Evolutionary conservation across 129 eudicot genomes (phyloP).

Genomic region (Tagetes erecta): DNA sequence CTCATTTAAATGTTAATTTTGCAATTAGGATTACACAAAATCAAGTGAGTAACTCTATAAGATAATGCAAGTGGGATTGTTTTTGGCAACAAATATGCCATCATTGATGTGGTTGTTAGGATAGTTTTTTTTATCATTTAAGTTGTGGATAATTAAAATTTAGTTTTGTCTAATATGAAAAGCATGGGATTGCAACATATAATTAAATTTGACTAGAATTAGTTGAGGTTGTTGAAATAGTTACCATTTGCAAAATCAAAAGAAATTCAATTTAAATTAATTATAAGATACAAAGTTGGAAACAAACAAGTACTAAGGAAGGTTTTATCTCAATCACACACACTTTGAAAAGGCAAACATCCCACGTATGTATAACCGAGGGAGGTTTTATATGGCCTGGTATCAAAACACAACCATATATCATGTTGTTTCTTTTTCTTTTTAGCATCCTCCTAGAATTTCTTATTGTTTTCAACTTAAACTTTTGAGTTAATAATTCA

Average conservation of each 20-base stretch:
- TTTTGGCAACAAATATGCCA: too few relatives aligned
- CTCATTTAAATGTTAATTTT: too few relatives aligned
- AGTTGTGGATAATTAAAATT: too few relatives aligned
- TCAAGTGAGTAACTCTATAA: too few relatives aligned
- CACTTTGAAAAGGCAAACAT: slow-evolving; percentile 15
- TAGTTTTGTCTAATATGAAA: background rate
- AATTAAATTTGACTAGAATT: slow-evolving; percentile 1
- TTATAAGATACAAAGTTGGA: background rate
- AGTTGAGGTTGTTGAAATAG: slow-evolving; percentile 36
- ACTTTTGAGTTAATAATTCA: background rate
- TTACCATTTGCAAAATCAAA: slow-evolving; percentile 30
- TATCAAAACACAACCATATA: slow-evolving; percentile 5
- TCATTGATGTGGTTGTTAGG: too few relatives aligned
- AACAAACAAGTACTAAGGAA: slow-evolving; percentile 27
- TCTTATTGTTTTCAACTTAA: slow-evolving; percentile 7
- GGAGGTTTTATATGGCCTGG: slow-evolving; percentile 29
- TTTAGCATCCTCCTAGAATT: slow-evolving; percentile 16
- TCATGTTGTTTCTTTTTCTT: slow-evolving; percentile 2
- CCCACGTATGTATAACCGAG: slow-evolving; percentile 24
- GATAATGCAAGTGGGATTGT: too few relatives aligned
- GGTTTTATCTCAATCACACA: slow-evolving; percentile 30
- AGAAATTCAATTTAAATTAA: slow-evolving; percentile 13
- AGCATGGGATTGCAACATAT: background rate
- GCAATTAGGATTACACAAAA: too few relatives aligned
- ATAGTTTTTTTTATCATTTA: too few relatives aligned